Conservation (phyloP, 495 filamentous ascomycete species). For the Chaetomium tenue region DNA sequence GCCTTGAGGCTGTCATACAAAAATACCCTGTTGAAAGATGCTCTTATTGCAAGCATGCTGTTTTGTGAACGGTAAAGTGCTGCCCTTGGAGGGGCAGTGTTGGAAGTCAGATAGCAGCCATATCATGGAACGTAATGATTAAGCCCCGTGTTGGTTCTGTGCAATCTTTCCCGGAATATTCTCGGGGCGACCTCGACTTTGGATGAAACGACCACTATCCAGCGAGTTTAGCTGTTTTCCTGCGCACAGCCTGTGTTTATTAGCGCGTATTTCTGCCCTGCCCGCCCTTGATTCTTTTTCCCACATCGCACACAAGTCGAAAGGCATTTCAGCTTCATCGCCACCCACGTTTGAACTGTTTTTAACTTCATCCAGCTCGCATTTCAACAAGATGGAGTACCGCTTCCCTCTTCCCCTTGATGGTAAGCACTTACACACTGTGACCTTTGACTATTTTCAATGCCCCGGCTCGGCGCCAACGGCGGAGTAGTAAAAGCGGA, state of each 20-base stretch:
- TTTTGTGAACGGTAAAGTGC: neutral
- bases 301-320: neutral
- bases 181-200: neutral
- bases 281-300: neutral
- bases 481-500: slow-evolving; percentile 1
- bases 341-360: neutral
- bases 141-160: neutral
- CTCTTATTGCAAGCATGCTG: no score
- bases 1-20: no score
- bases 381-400: neutral
- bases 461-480: no score
- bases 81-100: neutral
- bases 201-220: neutral
- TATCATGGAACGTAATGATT: neutral
- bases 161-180: neutral
- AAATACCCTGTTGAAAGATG: no score
- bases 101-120: neutral
- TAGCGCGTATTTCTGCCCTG: neutral
- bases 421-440: slow-evolving; percentile 8
- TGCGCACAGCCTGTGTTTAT: neutral
- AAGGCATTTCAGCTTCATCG: neutral
- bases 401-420: neutral
- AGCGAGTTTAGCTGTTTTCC: neutral
- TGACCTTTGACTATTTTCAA: neutral
- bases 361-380: neutral